A percentile compares a stretch with the other conserved stretches of the same genome.
Evolutionary conservation across 176 grass and related monocot species (phyloP).

Genomic region (Oropetium thomaeum): DNA sequence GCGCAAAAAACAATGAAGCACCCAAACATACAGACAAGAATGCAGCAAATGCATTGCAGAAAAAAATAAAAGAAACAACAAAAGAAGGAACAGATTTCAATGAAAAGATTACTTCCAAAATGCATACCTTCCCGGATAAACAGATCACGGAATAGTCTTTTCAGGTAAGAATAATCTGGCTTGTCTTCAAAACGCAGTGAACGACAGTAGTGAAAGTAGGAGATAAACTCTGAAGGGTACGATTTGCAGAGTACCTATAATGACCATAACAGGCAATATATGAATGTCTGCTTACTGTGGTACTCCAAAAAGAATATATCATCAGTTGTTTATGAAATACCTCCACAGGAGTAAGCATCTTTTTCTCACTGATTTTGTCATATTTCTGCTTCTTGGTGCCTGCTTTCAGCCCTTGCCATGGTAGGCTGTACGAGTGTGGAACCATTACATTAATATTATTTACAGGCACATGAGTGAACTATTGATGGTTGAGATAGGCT

Average conservation of each 20-base stretch:
- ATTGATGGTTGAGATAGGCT: constrained; percentile 1
- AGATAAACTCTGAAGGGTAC: constrained; percentile 68
- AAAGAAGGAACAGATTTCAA: neutral
- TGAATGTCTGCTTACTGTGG: neutral
- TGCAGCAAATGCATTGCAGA: neutral
- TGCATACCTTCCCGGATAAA: constrained; percentile 68
- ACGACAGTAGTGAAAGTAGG: constrained; percentile 80
- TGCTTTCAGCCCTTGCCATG: constrained; percentile 85
- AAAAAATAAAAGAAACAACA: neutral
- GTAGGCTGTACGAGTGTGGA: constrained; percentile 45
- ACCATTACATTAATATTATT: neutral
- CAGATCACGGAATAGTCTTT: constrained; percentile 63
- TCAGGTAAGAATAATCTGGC: constrained; percentile 80
- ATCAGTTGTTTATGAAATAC: constrained; percentile 23
- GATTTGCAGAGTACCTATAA: constrained; percentile 87
- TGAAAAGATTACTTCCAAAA: neutral
- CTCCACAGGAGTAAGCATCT: constrained; percentile 81
- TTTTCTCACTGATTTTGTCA: constrained; percentile 88
- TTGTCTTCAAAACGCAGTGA: constrained; percentile 83
- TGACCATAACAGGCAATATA: constrained; percentile 11
- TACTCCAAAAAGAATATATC: neutral
- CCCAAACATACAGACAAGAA: no score
- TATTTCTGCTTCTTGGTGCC: constrained; percentile 89
- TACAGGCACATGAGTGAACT: neutral
- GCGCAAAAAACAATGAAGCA: no score